Conservation (phyloP, 495 filamentous ascomycete species). For the Xylaria cubensis region DNA sequence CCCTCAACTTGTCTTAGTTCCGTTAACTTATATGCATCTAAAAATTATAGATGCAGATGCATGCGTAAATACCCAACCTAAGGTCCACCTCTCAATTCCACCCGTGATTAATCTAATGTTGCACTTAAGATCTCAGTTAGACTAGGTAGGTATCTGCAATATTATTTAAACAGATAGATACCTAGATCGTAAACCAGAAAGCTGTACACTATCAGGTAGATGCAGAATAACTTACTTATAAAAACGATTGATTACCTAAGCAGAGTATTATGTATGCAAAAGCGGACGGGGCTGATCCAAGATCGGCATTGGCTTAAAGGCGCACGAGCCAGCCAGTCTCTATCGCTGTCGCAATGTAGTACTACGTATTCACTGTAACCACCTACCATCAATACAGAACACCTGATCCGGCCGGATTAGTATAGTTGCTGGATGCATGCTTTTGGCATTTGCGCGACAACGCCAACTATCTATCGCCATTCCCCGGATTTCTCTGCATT, state of each 20-base stretch:
- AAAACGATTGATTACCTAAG: neutral
- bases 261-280: neutral
- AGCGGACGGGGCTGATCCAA: neutral
- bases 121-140: no score
- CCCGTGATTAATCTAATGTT: no score
- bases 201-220: neutral
- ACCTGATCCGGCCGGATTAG: neutral
- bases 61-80: neutral
- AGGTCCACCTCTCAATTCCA: neutral
- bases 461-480: conserved; percentile 14
- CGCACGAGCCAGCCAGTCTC: conserved; percentile 3
- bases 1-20: neutral
- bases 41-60: neutral
- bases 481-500: neutral
- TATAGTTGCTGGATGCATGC: neutral
- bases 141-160: no score
- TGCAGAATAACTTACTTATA: neutral
- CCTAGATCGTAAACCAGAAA: neutral
- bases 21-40: neutral
- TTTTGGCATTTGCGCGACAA: conserved; percentile 12
- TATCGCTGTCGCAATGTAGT: neutral
- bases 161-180: neutral
- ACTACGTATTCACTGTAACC: neutral
- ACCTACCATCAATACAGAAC: neutral
- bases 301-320: neutral